Base-by-base conservation (phyloP, 208 protist species). In the Acanthamoeba royreba region DNA sequence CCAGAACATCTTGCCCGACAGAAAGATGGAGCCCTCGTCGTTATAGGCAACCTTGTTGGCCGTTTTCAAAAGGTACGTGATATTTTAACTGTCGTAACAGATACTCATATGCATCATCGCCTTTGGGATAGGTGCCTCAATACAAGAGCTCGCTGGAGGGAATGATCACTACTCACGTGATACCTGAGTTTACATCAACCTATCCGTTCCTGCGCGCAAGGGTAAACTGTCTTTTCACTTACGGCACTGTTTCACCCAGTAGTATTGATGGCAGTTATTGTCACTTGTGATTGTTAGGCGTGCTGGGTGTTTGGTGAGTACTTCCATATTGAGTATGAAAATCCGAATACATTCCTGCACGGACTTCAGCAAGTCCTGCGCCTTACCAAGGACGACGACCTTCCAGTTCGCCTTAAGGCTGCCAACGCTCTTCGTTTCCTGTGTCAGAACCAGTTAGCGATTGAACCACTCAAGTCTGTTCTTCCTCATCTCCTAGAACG, bases 141-240 rank as follows among this genome's bases (percentile, higher is more conserved):
- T 86, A 86, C 77, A 86, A 86, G 77, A 5, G 35, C n/a, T 55
- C 42, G 3, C 47, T 86, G 42, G 77, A 86, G 77, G 47, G 47
- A 40, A 58, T 86, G 42, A 15, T 86, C 45, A 40, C 47, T n/a
- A 86, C 19, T 45, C 77, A 86, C 47, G 77, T 86, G 43, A 40
- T 86, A 40, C 77, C 77, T 31, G 77, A 86, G 22, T 55, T 86
- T 3, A 40, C 42, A 1, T 58, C 45, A 7, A 15, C n/a, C 47
- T 86, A 86, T 35, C 77, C 77, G 15, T 86, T 86, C 77, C 42
- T 86, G 4, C 77, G 77, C 77, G 77, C 77, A 58, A 4, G 77
- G 45, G 77, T 86, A 28, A 25, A 28, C 33, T 74, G 15, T 28
- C 33, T 25, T 74, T 74, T 74, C 22, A 28, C 25, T 61, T n/a